These are phyloP conservation scores for Penicillium sp. DNA, from an alignment of 2,329 filamentous ascomycete species.

Conservation along the genomic window DNA sequence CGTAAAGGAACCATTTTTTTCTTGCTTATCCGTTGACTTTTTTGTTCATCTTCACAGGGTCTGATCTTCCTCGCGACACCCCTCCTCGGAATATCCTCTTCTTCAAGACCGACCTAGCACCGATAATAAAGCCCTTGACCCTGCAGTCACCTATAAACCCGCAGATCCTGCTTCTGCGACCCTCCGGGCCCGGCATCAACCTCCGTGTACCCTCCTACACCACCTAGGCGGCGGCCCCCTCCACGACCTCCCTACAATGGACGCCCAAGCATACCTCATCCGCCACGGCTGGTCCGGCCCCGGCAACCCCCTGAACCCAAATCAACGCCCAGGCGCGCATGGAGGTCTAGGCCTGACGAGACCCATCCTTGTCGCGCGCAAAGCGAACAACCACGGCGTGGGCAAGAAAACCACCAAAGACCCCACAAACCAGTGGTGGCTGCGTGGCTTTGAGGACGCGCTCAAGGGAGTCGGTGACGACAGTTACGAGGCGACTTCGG, in stretches of 20 bases:
- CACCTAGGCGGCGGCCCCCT: background rate
- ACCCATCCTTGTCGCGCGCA: conserved; percentile 78
- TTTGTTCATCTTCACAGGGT: background rate
- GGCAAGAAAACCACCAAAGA: conserved; percentile 68
- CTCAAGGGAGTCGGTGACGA: conserved; percentile 71
- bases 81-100: background rate
- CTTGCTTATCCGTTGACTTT: conserved; percentile 7
- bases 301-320: conserved; percentile 81
- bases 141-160: background rate
- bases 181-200: background rate
- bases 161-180: background rate
- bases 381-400: conserved; percentile 76
- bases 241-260: conserved; percentile 55
- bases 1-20: conserved; percentile 8
- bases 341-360: conserved; percentile 74
- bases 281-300: conserved; percentile 87
- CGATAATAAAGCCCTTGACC: background rate
- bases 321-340: conserved; percentile 46
- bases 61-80: background rate
- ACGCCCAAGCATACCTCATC: conserved; percentile 78
- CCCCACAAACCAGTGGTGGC: conserved; percentile 88
- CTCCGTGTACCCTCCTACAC: background rate
- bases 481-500: conserved; percentile 56
- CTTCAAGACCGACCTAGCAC: background rate
- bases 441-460: conserved; percentile 89